A percentile compares a stretch with the other conserved stretches of the same genome.
Conservation (phyloP, 257 asterid genomes). For the Anisodus acutangulus region DNA sequence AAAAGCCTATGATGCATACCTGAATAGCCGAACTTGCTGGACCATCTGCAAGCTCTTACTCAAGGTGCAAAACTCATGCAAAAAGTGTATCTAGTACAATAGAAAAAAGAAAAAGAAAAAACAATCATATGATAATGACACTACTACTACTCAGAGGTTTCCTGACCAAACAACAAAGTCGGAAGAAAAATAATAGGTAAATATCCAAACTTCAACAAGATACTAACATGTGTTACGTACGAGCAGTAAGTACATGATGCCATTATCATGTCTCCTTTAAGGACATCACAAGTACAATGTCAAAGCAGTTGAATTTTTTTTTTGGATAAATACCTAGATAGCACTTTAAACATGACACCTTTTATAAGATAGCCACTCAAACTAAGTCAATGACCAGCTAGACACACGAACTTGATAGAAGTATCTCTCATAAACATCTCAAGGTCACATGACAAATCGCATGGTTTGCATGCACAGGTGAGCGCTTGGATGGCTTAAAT, state of each 20-base stretch:
- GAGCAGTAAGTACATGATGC: not conserved
- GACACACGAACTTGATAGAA: too few relatives aligned
- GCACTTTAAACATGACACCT: too few relatives aligned
- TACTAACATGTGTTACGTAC: not conserved
- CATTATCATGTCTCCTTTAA: not conserved
- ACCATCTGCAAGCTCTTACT: slow-evolving; percentile 95
- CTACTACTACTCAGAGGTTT: not conserved
- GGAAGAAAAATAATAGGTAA: not conserved
- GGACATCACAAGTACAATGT: not conserved
- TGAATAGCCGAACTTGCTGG: slow-evolving; percentile 84
- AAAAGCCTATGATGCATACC: slow-evolving; percentile 49
- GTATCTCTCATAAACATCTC: too few relatives aligned
- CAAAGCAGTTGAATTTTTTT: not conserved
- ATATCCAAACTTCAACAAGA: not conserved
- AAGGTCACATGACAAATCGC: too few relatives aligned
- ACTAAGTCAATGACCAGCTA: too few relatives aligned
- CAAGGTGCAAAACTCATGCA: slow-evolving; percentile 87
- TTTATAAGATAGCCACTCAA: too few relatives aligned
- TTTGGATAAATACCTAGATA: too few relatives aligned
- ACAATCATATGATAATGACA: not conserved
- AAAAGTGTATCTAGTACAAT: slow-evolving; percentile 64
- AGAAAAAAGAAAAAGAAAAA: not conserved
- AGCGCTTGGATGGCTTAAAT: too few relatives aligned
- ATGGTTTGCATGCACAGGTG: too few relatives aligned
- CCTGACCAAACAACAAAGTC: not conserved